Percentiles rank a stretch among this genome's conserved stretches.
Conservation (phyloP, 208 protist genomes). For the Balamuthia mandrillaris region DNA sequence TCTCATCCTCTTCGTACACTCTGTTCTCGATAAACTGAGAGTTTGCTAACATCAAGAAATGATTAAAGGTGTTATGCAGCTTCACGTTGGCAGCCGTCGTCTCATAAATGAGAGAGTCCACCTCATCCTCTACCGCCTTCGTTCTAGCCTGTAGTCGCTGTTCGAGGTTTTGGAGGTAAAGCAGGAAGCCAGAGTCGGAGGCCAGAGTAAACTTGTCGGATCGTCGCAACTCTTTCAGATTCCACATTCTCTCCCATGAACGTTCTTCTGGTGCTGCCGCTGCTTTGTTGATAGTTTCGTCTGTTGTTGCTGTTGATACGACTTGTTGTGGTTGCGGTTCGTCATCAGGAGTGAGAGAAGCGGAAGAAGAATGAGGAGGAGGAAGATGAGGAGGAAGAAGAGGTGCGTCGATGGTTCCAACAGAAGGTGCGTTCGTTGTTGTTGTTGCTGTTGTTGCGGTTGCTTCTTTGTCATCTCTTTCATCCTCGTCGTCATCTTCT, state of each 20-base stretch:
- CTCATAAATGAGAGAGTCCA: constrained; percentile 55
- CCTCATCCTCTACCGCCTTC: constrained; percentile 54
- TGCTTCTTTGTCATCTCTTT: too few relatives aligned
- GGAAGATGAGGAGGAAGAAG: too few relatives aligned
- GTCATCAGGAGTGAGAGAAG: too few relatives aligned
- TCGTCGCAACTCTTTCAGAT: constrained; percentile 2
- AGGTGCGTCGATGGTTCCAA: too few relatives aligned
- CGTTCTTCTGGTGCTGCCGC: too few relatives aligned
- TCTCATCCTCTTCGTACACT: neutral
- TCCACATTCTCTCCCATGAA: constrained; percentile 22
- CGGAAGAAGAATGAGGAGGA: too few relatives aligned
- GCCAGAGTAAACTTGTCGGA: constrained; percentile 3
- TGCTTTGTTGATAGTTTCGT: too few relatives aligned
- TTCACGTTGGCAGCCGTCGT: constrained; percentile 44
- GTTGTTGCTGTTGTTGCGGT: too few relatives aligned
- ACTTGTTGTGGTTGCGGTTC: too few relatives aligned
- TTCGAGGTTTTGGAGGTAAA: neutral
- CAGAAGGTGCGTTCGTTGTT: too few relatives aligned
- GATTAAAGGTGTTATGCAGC: constrained; percentile 71
- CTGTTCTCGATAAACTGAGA: constrained; percentile 72
- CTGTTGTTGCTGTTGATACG: too few relatives aligned
- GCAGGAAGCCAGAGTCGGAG: neutral
- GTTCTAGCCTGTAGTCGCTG: constrained; percentile 52
- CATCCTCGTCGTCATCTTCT: too few relatives aligned
- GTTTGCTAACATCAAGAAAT: constrained; percentile 68